Evolutionary conservation across 129 eudicot species (phyloP).

Genomic region (Saussurea involucrata): DNA sequence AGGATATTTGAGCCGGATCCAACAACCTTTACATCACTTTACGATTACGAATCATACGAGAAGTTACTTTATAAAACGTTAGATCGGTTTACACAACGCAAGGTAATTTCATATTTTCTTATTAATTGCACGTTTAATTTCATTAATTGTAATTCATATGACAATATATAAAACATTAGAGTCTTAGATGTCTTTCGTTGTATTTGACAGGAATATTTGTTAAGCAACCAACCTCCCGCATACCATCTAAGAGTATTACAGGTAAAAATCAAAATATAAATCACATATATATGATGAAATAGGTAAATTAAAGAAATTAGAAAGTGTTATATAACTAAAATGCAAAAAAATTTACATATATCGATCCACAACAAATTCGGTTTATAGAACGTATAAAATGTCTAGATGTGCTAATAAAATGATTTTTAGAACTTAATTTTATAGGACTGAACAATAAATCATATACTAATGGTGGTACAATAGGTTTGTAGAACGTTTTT

Average conservation of each 20-base stretch:
- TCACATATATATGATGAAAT: not conserved
- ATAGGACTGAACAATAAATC: not conserved
- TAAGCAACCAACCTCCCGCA: conserved; percentile 47
- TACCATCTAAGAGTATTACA: conserved; percentile 59
- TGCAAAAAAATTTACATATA: not conserved
- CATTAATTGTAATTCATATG: not conserved
- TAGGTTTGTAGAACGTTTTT: not conserved
- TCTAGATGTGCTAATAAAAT: not conserved
- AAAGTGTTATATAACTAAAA: not conserved
- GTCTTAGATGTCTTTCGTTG: not conserved
- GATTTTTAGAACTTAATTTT: not conserved
- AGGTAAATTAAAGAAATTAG: not conserved
- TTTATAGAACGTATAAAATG: not conserved
- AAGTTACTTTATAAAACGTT: conserved; percentile 46
- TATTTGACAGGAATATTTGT: conserved; percentile 43
- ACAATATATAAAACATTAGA: not conserved
- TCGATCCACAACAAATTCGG: not conserved
- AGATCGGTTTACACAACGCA: conserved; percentile 53
- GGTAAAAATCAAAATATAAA: conserved; percentile 21
- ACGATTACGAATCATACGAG: conserved; percentile 59
- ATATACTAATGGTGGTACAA: not conserved
- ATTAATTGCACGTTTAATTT: not conserved
- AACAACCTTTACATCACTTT: conserved; percentile 43
- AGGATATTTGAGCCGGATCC: conserved; percentile 75
- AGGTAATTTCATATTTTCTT: conserved; percentile 38